Base-by-base conservation (phyloP, 495 filamentous ascomycete genomes). In the Lophiotrema nucula region DNA sequence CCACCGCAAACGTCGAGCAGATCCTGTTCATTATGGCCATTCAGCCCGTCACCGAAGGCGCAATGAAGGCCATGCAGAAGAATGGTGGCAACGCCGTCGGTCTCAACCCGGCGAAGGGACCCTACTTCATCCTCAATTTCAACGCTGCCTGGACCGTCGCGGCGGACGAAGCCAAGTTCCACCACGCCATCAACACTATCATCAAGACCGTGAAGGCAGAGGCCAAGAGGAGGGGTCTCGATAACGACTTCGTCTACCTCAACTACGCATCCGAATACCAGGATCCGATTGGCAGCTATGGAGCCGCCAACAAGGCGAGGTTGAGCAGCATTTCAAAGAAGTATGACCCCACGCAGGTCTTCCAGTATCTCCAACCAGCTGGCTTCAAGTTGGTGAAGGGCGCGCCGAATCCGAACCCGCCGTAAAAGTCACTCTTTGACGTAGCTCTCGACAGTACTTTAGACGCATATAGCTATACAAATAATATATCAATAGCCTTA, bases 261-360 rank as follows among this genome's bases (percentile, higher is more conserved):
- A 55, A 55, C 41, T 55, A 55, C 26, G 52, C 19, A 18, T 13
- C 18, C 6, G 11, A 18, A 8, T 55, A 16, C 6, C 52, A 55
- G 41, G 19, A 48, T 25, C 52, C 52, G 12, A 47, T 55, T 18
- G 22, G 23, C 13, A 49, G 52, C 22, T 55, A 55, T 51, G 52
- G 52, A 13, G 43, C 16, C 12, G 42, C 16, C 5, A 49, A 47
- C 35, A 27, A 46, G 52, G 10, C 13, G 10, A 25, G n/a, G 19
- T 25, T 55, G 19, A 12, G 15, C 44, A 33, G 12, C 11, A 33
- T 49, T 28, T 16, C 24, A 11, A 12, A 26, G 18, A 48, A 55
- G 52, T 55, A 55, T 27, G 52, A 55, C 24, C 52, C 52, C 11
- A 46, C 35, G 6, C 8, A 49, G 39, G 19, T 55, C n/a, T 55